Evolutionary conservation across 345 rosid genomes (phyloP), one percentile per base, ranked within the genome.

Genomic region (Euphorbia lathyris): DNA sequence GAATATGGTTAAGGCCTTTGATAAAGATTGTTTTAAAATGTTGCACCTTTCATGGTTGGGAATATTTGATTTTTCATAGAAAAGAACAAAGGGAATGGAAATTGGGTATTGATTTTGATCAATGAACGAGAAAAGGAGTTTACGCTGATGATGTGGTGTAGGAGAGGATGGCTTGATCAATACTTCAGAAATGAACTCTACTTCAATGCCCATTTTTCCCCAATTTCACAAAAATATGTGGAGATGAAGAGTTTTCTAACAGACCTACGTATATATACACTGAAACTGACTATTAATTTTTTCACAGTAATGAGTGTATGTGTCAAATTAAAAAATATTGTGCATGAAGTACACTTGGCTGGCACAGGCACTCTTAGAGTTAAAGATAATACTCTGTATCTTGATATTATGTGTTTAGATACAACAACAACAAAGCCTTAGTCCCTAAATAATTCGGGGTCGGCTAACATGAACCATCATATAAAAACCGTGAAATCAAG

Each of bases 131-230:
- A 76, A 75, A 20, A 45, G 48, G 66, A 69, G 53, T 34, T 60
- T 66, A 40, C 69, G 78, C 27, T 78, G 82, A 50, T 79, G 66
- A 23, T 40, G 48, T 23, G 79, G 76, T 59, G 66, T 40, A 62
- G 48, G 29, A 32, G 66, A 62, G 1, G 50, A 62, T 62, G 66
- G 48, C 43, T 62, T 70, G 78, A 82, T 76, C 45, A 47, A 40
- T 19, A 75, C 76, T 32, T 32, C 34, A 7, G 71, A 71, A 26
- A 72, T 22, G 6, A 75, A 13, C 50, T 75, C 68, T 34, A 75
- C 61, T 17, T 59, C 66, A 26, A 78, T 67, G 48, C 51, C 34
- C 68, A 48, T 63, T 19, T 12, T 45, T 32, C 14, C 20, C 29
- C 30, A 4, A 2, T 59, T 3, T 16, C 34, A 25, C 5, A 55